Evolutionary conservation across 371 early-diverging fungal genomes (phyloP).

Genomic region (Amoeboaphelidium protococcarum): DNA sequence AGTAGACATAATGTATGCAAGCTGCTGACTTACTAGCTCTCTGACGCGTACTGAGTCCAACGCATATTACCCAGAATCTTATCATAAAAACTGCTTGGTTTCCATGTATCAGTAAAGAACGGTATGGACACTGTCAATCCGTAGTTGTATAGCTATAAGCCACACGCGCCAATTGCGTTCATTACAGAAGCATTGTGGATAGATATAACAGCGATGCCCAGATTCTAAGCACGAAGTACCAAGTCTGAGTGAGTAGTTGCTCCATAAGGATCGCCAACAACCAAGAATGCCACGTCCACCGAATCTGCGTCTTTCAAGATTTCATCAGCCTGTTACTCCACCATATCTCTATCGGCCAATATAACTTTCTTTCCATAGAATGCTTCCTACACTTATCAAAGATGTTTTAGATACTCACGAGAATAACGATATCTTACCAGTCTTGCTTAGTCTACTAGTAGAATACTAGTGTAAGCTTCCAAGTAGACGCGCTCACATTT

Average conservation of each 20-base stretch:
- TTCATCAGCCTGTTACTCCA: constrained; percentile 70
- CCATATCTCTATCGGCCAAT: constrained; percentile 83
- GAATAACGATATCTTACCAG: no score
- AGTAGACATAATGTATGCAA: constrained; percentile 92
- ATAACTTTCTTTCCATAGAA: constrained; percentile 60
- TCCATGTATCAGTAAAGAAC: constrained; percentile 87
- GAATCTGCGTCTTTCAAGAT: constrained; percentile 69
- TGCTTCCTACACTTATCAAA: constrained; percentile 49
- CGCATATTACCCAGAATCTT: constrained; percentile 63
- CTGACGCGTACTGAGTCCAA: no score
- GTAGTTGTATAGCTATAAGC: constrained; percentile 94
- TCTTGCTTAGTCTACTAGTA: no score
- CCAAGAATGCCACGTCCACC: constrained; percentile 81
- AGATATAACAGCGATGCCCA: constrained; percentile 46
- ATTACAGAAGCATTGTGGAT: constrained; percentile 98
- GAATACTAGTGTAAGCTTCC: constrained; percentile 97
- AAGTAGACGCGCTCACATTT: constrained; percentile 71
- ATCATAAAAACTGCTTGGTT: constrained; percentile 76
- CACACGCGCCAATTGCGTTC: constrained; percentile 94
- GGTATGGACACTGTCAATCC: constrained; percentile 97
- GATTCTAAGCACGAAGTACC: constrained; percentile 73
- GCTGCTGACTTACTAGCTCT: no score
- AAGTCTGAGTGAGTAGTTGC: constrained; percentile 99
- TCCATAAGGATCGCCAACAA: constrained; percentile 96
- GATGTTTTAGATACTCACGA: no score